A percentile compares a stretch with the other conserved stretches of the same genome.
Conservation (phyloP, 169 alveolate genomes). For the Plasmodium relictum region DNA sequence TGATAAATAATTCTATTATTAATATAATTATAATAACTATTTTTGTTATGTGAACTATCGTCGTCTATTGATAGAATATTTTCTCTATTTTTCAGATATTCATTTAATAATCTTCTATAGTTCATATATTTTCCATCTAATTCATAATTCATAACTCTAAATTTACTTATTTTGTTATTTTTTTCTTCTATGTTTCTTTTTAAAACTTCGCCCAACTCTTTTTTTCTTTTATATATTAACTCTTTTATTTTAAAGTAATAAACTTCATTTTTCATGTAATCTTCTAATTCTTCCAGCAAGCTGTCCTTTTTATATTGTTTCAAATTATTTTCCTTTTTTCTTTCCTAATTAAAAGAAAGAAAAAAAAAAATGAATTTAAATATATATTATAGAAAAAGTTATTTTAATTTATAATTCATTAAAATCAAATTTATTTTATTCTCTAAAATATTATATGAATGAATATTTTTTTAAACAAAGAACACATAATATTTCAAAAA, state of each 20-base stretch:
- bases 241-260: constrained; percentile 59
- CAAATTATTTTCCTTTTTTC: constrained; percentile 12
- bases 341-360: constrained; percentile 41
- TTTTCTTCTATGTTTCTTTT: constrained; percentile 6
- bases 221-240: constrained; percentile 67
- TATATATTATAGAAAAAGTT: neutral
- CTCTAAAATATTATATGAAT: neutral
- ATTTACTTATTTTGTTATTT: constrained; percentile 3
- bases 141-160: neutral
- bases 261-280: constrained; percentile 33
- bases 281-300: constrained; percentile 11
- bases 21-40: constrained; percentile 17
- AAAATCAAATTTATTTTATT: too few species aligned
- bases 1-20: constrained; percentile 38
- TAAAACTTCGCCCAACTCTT: constrained; percentile 27
- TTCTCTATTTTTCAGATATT: neutral
- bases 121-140: too few species aligned
- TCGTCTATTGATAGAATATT: neutral
- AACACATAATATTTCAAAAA: too few species aligned
- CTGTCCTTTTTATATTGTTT: neutral
- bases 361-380: neutral
- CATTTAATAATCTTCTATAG: neutral
- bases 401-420: too few species aligned
- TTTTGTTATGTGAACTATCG: neutral
- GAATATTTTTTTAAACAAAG: neutral